Evolutionary conservation across 148 eudicot genomes (phyloP).

Genomic region (Nepenthes mirabilis): DNA sequence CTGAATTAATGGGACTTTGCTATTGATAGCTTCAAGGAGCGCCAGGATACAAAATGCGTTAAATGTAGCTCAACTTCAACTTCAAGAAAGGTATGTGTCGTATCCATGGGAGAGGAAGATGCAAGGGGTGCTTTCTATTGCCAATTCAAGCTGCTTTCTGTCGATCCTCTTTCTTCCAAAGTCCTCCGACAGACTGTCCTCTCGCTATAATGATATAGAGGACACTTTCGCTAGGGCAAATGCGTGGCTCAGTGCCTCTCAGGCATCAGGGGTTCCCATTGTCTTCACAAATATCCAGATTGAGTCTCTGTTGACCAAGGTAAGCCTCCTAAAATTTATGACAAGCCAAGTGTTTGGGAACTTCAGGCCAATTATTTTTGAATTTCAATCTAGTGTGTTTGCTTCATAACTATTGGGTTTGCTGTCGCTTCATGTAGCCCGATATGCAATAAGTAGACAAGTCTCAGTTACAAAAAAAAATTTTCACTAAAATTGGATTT

Average conservation of each 20-base stretch:
- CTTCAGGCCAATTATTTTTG: too few species aligned
- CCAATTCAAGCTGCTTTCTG: slow-evolving; percentile 60
- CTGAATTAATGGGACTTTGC: too few species aligned
- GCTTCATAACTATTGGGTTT: too few species aligned
- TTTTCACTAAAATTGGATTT: too few species aligned
- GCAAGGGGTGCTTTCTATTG: slow-evolving; percentile 48
- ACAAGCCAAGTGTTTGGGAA: too few species aligned
- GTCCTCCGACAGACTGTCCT: slow-evolving; percentile 27
- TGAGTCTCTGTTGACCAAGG: slow-evolving; percentile 88
- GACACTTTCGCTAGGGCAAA: slow-evolving; percentile 81
- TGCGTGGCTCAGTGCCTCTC: slow-evolving; percentile 69
- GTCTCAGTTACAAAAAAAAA: too few species aligned
- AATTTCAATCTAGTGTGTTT: too few species aligned
- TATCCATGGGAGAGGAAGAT: slow-evolving; percentile 81
- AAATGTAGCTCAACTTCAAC: slow-evolving; percentile 17
- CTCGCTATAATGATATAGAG: slow-evolving; percentile 56
- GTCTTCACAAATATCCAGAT: slow-evolving; percentile 65
- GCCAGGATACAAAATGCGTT: slow-evolving; percentile 56
- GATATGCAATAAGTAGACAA: too few species aligned
- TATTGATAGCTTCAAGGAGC: slow-evolving; percentile 42
- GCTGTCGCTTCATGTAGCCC: too few species aligned
- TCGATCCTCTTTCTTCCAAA: slow-evolving; percentile 71
- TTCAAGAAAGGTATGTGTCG: slow-evolving; percentile 48
- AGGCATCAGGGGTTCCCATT: slow-evolving; percentile 57
- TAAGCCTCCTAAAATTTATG: slow-evolving; percentile 5